Percentiles rank a stretch among this genome's conserved stretches.
These are phyloP conservation scores for Cordyceps fumosorosea DNA, from an alignment of 2,329 filamentous ascomycete genomes.

Conservation along the genomic window DNA sequence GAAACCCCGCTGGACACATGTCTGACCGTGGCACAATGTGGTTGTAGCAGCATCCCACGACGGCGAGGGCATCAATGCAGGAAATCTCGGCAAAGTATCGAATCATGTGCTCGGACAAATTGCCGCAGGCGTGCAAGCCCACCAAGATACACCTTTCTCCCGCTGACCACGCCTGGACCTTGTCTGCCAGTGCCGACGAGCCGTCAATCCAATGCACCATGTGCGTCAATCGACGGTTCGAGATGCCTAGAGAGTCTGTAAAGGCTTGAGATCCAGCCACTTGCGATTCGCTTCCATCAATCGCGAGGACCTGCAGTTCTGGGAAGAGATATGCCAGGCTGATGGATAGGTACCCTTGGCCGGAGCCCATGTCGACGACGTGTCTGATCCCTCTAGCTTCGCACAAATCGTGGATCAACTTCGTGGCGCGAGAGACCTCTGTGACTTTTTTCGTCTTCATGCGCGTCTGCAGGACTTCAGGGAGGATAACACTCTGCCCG, in stretches of 20 bases:
- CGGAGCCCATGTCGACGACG: slow-evolving; percentile 23
- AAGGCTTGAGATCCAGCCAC: slow-evolving; percentile 22
- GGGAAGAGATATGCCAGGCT: slow-evolving; percentile 25
- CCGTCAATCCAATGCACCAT: slow-evolving; percentile 25
- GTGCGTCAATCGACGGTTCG: slow-evolving; percentile 18
- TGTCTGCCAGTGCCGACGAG: slow-evolving; percentile 15
- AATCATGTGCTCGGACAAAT: slow-evolving; percentile 28
- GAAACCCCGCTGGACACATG: slow-evolving; percentile 29
- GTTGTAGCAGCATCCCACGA: slow-evolving; percentile 29
- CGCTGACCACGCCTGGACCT: slow-evolving; percentile 23
- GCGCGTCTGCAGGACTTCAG: slow-evolving; percentile 17
- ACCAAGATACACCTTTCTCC: slow-evolving; percentile 25
- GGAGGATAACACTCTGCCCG: slow-evolving; percentile 16
- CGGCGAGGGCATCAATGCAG: slow-evolving; percentile 20
- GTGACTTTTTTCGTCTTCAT: slow-evolving; percentile 27
- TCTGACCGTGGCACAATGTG: slow-evolving; percentile 27
- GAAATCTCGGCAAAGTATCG: slow-evolving; percentile 21
- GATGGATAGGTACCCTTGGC: slow-evolving; percentile 26
- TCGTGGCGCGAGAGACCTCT: slow-evolving; percentile 23
- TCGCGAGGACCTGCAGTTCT: slow-evolving; percentile 21
- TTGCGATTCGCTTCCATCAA: slow-evolving; percentile 26
- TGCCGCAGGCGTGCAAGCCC: slow-evolving; percentile 27
- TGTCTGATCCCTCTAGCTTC: slow-evolving; percentile 19
- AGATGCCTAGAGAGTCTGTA: slow-evolving; percentile 19
- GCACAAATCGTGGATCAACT: slow-evolving; percentile 22